These are phyloP conservation scores for Xylaria sp. DNA, from an alignment of 2,329 filamentous ascomycete species.

Conservation along the genomic window DNA sequence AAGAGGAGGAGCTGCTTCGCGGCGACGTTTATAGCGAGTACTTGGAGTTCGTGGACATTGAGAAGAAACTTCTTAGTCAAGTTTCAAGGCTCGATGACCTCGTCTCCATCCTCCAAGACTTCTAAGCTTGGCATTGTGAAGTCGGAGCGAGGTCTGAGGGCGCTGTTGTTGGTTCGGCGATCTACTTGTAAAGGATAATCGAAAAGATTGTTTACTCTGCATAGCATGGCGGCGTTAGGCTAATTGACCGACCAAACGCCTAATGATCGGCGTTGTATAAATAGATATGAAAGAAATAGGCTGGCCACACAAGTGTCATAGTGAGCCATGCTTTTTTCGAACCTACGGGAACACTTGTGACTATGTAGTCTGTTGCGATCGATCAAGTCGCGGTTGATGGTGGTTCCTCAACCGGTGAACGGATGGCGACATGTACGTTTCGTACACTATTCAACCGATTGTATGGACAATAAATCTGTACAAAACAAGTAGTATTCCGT, in stretches of 20 bases:
- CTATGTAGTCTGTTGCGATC: background rate
- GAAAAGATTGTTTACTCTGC: slow-evolving; percentile 16
- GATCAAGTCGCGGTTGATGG: background rate
- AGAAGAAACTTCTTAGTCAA: slow-evolving; percentile 71
- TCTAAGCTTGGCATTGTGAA: slow-evolving; percentile 18
- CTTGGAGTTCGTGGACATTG: slow-evolving; percentile 54
- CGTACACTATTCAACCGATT: too few species aligned
- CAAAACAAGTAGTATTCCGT: too few species aligned
- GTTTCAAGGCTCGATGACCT: slow-evolving; percentile 78
- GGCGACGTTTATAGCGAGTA: slow-evolving; percentile 65
- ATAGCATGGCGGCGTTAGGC: slow-evolving; percentile 31
- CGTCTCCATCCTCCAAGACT: slow-evolving; percentile 77
- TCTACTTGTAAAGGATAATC: slow-evolving; percentile 2
- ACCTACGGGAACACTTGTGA: background rate
- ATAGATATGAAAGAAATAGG: background rate
- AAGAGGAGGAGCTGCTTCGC: slow-evolving; percentile 74
- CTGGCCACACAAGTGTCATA: background rate
- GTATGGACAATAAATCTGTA: too few species aligned
- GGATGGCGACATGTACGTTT: too few species aligned
- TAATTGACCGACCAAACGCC: slow-evolving; percentile 7
- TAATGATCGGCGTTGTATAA: slow-evolving; percentile 13
- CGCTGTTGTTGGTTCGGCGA: background rate
- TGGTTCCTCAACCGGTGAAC: background rate
- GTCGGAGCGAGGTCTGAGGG: slow-evolving; percentile 6
- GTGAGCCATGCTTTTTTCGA: background rate